Conservation (phyloP, 495 filamentous ascomycete genomes). For the Pseudevernia furfuracea region DNA sequence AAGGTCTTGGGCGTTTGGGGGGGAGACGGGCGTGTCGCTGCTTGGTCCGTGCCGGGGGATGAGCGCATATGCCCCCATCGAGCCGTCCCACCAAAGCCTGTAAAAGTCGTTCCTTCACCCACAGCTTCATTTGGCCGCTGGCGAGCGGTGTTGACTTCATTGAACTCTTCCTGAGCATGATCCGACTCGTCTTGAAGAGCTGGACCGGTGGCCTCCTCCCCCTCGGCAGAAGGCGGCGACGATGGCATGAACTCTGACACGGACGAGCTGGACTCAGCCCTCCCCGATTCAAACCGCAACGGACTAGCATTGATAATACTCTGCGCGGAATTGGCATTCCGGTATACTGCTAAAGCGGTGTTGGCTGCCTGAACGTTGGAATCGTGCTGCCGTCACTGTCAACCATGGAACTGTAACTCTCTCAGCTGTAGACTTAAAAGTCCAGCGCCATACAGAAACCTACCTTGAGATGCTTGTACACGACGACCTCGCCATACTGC, state of each 20-base stretch:
- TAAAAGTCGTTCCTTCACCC: not conserved
- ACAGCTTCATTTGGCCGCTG: not conserved
- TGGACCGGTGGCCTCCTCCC: not conserved
- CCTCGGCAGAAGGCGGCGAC: not conserved
- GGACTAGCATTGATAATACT: constrained; percentile 35
- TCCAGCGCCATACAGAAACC: not conserved
- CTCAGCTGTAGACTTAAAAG: constrained; percentile 3
- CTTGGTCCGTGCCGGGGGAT: not conserved
- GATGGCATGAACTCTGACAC: not conserved
- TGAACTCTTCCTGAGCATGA: constrained; percentile 3
- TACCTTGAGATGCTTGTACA: constrained; percentile 67
- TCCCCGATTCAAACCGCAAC: constrained; percentile 30
- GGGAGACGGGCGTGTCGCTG: not conserved
- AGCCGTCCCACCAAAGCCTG: not conserved
- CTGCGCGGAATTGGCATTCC: constrained; percentile 30
- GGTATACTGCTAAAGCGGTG: constrained; percentile 36
- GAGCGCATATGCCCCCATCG: not conserved
- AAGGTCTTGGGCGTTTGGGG: constrained; percentile 3
- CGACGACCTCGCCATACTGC: constrained; percentile 66
- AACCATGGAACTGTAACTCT: constrained; percentile 8
- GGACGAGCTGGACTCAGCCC: not conserved
- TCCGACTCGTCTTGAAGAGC: not conserved
- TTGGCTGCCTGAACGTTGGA: constrained; percentile 30
- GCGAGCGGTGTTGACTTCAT: not conserved
- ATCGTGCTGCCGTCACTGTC: constrained; percentile 32